A percentile compares a stretch with the other conserved stretches of the same genome.
phyloP scores from a whole-genome alignment of 495 filamentous ascomycete species.

The Glutinoglossum americanum region DNA sequence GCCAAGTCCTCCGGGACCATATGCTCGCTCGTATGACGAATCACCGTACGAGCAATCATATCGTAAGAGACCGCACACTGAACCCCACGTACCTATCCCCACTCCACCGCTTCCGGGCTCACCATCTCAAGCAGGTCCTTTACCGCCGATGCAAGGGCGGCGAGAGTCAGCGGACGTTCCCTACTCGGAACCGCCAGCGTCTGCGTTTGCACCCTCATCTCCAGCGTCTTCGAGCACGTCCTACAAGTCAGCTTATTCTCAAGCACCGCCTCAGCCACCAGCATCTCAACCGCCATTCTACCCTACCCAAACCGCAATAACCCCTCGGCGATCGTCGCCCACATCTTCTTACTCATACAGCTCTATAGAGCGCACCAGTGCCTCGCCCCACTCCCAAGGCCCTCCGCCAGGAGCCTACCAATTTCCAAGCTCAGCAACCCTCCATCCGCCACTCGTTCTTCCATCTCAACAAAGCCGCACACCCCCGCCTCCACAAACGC shows the following conservation, averaged over 20 bases:
- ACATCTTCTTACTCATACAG: conserved; percentile 24
- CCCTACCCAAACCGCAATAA: conserved; percentile 17
- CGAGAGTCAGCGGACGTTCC: conserved; percentile 24
- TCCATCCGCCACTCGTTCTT: conserved; percentile 15
- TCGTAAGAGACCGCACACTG: conserved; percentile 14
- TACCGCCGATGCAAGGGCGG: conserved; percentile 18
- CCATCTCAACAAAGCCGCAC: conserved; percentile 15
- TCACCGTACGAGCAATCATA: conserved; percentile 13
- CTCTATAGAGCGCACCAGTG: conserved; percentile 1
- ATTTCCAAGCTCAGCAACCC: neutral
- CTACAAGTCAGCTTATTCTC: conserved; percentile 27
- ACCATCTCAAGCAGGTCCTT: conserved; percentile 19
- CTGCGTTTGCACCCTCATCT: conserved; percentile 19
- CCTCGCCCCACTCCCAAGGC: neutral
- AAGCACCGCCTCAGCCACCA: conserved; percentile 15
- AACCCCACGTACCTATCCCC: conserved; percentile 20
- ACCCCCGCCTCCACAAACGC: conserved; percentile 15
- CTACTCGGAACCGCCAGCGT: conserved; percentile 24
- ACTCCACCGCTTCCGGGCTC: conserved; percentile 20
- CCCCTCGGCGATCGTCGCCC: conserved; percentile 27
- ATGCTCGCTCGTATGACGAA: conserved; percentile 9
- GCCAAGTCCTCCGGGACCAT: neutral
- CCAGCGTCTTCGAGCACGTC: conserved; percentile 26
- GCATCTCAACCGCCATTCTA: conserved; percentile 20
- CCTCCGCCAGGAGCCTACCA: neutral